A percentile compares a stretch with the other conserved stretches of the same genome.
Conservation (phyloP, 179 eudicot genomes). For the Pouteria campechiana region DNA sequence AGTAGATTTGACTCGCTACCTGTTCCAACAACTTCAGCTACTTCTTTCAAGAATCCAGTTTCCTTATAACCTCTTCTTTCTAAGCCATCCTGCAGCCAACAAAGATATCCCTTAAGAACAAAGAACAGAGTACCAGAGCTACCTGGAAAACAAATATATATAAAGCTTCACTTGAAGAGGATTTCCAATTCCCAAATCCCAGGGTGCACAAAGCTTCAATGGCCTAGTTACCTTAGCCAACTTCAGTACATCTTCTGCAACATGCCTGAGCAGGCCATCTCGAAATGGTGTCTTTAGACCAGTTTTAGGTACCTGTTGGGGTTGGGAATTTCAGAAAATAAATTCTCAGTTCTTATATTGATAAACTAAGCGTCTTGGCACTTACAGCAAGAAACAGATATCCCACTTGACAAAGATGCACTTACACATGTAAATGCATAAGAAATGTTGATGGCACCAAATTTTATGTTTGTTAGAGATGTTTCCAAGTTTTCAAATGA, state of each 20-base stretch:
- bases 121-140: neutral
- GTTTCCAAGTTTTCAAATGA: too few species aligned
- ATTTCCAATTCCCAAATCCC: too few species aligned
- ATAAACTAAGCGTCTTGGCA: too few species aligned
- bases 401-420: too few species aligned
- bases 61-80: conserved; percentile 94
- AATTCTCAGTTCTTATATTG: too few species aligned
- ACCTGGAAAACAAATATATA: neutral
- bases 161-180: too few species aligned
- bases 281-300: conserved; percentile 97
- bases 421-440: too few species aligned
- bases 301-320: conserved; percentile 70
- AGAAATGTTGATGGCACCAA: too few species aligned
- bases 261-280: conserved; percentile 79
- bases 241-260: conserved; percentile 74
- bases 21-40: conserved; percentile 84
- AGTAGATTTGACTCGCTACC: conserved; percentile 22
- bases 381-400: too few species aligned
- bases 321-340: too few species aligned
- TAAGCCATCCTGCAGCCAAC: conserved; percentile 66
- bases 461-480: too few species aligned
- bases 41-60: conserved; percentile 79
- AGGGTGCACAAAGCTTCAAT: too few species aligned
- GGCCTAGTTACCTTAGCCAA: conserved; percentile 64
- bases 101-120: neutral